Evolutionary conservation across 805 yeast species (phyloP), one percentile per base, ranked within the genome.

Genomic region (Blastobotrys robertii): DNA sequence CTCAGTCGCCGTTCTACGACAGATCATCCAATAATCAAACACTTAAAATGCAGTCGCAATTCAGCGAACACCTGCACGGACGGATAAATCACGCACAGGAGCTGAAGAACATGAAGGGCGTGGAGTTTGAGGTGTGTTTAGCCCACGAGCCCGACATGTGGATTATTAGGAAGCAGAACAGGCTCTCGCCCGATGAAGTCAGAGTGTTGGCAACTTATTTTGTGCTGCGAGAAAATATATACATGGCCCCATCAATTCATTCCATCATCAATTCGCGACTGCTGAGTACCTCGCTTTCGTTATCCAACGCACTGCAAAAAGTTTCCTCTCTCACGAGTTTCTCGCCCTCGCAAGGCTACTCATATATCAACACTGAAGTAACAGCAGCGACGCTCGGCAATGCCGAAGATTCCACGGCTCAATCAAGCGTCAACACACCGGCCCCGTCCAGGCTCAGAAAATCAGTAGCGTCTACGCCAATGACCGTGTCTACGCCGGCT

Each of bases 1-100:
- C 96, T 3, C 84, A 85, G 53, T 84, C 95, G 2, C 98, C 99
- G 1, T 94, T 90, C 64, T 92, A 84, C 59, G 97, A 90, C 59
- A 73, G 97, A 51, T 78, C 94, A 1, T 83, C 96, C 37, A 92
- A 87, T 62, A 92, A 92, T 60, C 97, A 90, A 64, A 92, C 85
- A 25, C 73, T 94, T 36, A 84, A 84, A 62, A 92, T 92, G 98
- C 99, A 92, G 59, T 74, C 81, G 46, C 97, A 88, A 60, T 88
- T 80, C 70, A 81, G 79, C 41, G 76, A 71, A 13, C 64, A 69
- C 45, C 59, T 66, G 35, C 11, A 30, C 34, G 59, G 60, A 11
- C 59, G 67, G 25, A 65, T 50, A 25, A 63, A 65, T 44, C 57
- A 73, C 29, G 77, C 75, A 45, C 63, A 68, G 25, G 85, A 83